Base-by-base conservation (phyloP, 352 stramenopile genomes). In the Phytopythium ostracodes region DNA sequence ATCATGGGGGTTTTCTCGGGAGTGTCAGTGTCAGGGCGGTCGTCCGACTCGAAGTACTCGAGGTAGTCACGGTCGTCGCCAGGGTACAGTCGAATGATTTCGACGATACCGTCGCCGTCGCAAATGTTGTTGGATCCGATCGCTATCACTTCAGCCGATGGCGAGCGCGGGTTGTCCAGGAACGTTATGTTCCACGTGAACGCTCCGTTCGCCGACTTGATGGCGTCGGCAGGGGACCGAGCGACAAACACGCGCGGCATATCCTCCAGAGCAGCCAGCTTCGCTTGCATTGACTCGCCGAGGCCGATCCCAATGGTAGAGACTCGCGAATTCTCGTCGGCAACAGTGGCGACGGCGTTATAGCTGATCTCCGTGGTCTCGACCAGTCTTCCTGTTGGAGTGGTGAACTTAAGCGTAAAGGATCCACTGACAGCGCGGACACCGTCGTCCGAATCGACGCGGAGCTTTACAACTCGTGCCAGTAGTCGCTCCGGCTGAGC, bases 171-270 rank as follows among this genome's bases (percentile, higher is more conserved):
- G 24, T 80, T 67, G 4, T 77, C 59, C 0, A 92, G 66, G 54
- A 92, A 92, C 17, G 83, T 92, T 40, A 92, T 82, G 0, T 70
- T 75, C 83, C 83, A 92, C 31, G 73, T 72, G 51, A 89, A 92
- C 20, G 71, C 77, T 27, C 79, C 80, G 20, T 81, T 76, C 0
- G 44, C 40, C 15, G 79, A 82, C 6, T 70, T 27, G 4, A 46
- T 22, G 2, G 65, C 49, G 12, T 77, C 64, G 0, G 65, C 63
- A 5, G 80, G 80, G 9, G 71, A 67, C 12, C 83, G 70, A 2
- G 75, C 79, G n/a, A 92, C 73, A 42, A 79, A 80, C 3, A 90
- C 8, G 1, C 59, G 64, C 2, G 73, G 72, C 46, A 86, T 62
- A 0, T 62, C 66, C 18, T 59, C 53, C 8, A 88, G 58, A 2